phyloP scores from a whole-genome alignment of 2,329 filamentous ascomycete genomes.

The Epicoccum nigrum region DNA sequence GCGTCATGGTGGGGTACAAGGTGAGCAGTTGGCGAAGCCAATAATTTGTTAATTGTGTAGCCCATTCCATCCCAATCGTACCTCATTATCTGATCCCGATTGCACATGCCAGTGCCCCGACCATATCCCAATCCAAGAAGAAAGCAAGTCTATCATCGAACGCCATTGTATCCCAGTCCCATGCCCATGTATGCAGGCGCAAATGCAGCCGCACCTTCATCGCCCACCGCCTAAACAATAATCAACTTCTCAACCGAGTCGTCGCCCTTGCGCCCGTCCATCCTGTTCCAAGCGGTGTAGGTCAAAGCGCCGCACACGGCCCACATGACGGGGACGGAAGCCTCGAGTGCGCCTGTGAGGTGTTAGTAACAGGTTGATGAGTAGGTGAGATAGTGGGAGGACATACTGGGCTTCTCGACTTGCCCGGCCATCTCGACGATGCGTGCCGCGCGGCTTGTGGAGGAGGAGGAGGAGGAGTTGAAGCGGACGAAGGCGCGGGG shows the following conservation, averaged over 20 bases:
- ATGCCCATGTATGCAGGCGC: neutral
- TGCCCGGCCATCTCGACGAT: constrained; percentile 40
- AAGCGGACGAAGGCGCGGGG: constrained; percentile 32
- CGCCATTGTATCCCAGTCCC: neutral
- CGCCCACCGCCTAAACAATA: constrained; percentile 23
- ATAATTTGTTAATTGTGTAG: no score
- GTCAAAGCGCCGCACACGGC: constrained; percentile 34
- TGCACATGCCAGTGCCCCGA: constrained; percentile 3
- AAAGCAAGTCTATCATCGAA: neutral
- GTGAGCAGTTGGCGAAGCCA: no score
- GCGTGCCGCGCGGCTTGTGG: constrained; percentile 27
- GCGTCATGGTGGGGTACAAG: no score
- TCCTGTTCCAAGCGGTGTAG: constrained; percentile 39
- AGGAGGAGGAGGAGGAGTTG: constrained; percentile 38
- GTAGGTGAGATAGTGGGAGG: neutral
- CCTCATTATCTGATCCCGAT: constrained; percentile 2
- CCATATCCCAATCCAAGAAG: neutral
- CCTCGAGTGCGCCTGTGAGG: constrained; percentile 30
- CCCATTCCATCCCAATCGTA: no score
- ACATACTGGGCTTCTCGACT: constrained; percentile 40
- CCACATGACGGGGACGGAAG: constrained; percentile 42
- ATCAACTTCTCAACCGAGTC: constrained; percentile 43
- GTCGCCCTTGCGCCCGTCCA: constrained; percentile 31
- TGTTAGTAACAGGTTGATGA: neutral
- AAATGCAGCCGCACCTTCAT: no score